phyloP scores from a whole-genome alignment of 2,329 filamentous ascomycete genomes.

The Trichoderma koningiopsis region DNA sequence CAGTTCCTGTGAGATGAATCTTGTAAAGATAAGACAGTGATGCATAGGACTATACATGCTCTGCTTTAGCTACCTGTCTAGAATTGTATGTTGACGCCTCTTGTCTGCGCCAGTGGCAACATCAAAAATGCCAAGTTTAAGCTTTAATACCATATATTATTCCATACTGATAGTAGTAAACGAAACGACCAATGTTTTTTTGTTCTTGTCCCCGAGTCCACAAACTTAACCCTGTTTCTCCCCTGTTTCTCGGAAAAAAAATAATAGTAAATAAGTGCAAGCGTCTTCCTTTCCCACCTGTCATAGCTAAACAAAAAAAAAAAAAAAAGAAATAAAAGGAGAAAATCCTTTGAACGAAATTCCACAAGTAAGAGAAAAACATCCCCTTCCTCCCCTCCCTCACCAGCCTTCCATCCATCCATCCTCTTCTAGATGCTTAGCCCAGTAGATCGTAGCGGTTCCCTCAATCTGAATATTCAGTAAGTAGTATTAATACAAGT shows the following conservation, averaged over 20 bases:
- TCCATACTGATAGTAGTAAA: neutral
- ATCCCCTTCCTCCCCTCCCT: too few relatives aligned
- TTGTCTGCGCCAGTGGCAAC: neutral
- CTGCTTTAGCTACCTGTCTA: neutral
- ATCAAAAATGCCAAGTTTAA: neutral
- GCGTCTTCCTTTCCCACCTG: neutral
- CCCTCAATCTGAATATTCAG: neutral
- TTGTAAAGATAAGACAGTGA: neutral
- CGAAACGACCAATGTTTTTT: neutral
- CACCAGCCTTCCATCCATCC: too few relatives aligned
- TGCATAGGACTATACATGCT: neutral
- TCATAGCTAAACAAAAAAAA: neutral
- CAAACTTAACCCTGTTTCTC: neutral
- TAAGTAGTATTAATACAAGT: slow-evolving; percentile 15
- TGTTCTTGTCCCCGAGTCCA: slow-evolving; percentile 10
- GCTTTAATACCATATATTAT: neutral
- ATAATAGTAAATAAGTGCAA: neutral
- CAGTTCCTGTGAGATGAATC: neutral
- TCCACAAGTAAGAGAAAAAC: neutral
- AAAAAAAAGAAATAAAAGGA: neutral
- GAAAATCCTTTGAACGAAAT: neutral
- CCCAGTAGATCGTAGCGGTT: neutral
- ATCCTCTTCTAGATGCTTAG: neutral
- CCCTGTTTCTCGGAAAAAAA: neutral
- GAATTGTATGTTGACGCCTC: neutral